Evolutionary conservation across 208 protist species (phyloP), one percentile per base, ranked within the genome.

Genomic region (Novymonas esmeraldas): DNA sequence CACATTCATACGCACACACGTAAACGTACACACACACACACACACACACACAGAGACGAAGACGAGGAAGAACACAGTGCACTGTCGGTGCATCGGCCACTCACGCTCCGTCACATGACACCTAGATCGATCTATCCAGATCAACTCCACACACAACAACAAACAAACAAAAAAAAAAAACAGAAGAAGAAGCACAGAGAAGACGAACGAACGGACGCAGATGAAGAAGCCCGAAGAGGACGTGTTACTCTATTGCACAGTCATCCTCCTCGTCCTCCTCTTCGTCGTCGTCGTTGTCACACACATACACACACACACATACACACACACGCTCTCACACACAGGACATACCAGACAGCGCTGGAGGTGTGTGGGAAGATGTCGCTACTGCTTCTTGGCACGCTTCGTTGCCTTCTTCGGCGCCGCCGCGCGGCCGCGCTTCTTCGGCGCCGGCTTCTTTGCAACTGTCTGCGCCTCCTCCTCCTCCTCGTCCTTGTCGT

Each of bases 391-490:
- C 26, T 91, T 91, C 70, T 84, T 92, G 1, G 81, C 56, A 26
- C 73, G 69, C 65, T 89, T 92, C 52, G 78, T 38, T 20, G 78
- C n/a, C 59, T 76, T 82, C 62, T 81, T 80, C 16, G 76, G 46
- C 44, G 64, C 64, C 2, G 68, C 44, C 4, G 75, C 70, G 29
- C 77, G 76, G 16, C 42, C 55, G 3, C 76, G 80, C 54, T 85
- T 85, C 64, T 48, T 56, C n/a, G 51, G 64, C 9, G 70, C 71
- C 34, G 16, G 29, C 13, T 49, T 50, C 18, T 57, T 63, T n/a
- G 26, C 61, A n/a, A n/a, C n/a, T n/a, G n/a, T n/a, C 34, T 71
- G 70, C 18, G 63, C 64, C 41, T 79, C 65, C 48, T 73, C 54
- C 0, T 33, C 50, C 31, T 79, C 64, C 18, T 33, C 57, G 1